Conservation (phyloP, 2,329 filamentous ascomycete genomes). For the Sclerotinia spermophila region DNA sequence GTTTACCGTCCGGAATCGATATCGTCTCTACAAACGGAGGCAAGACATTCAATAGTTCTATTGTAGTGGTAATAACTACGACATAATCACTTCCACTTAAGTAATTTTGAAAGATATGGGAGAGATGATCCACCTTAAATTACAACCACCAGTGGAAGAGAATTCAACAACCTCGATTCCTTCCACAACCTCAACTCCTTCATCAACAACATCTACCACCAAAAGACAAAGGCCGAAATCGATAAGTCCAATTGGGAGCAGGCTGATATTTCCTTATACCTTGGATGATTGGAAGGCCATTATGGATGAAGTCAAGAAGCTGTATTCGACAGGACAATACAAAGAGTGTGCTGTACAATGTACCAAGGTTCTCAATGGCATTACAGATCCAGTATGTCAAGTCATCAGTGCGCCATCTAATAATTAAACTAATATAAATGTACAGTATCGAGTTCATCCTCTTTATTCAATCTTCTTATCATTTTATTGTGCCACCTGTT, state of each 20-base stretch:
- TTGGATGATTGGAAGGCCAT: slow-evolving; percentile 31
- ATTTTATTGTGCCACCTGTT: slow-evolving; percentile 35
- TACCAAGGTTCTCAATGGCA: slow-evolving; percentile 31
- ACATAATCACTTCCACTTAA: background rate
- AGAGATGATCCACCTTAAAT: slow-evolving; percentile 16
- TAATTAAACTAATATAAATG: slow-evolving; percentile 12
- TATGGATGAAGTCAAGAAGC: slow-evolving; percentile 34
- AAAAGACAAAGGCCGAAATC: slow-evolving; percentile 23
- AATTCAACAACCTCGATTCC: background rate
- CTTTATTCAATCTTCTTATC: slow-evolving; percentile 34
- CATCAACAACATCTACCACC: background rate
- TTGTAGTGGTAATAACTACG: background rate
- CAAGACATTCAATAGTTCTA: background rate
- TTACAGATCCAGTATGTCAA: slow-evolving; percentile 32
- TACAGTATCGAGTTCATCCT: slow-evolving; percentile 30
- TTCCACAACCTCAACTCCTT: slow-evolving; percentile 13
- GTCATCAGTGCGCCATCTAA: slow-evolving; percentile 12
- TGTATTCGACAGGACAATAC: slow-evolving; percentile 34
- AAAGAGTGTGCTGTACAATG: slow-evolving; percentile 34
- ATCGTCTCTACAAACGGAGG: slow-evolving; percentile 12
- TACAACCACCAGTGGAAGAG: slow-evolving; percentile 16
- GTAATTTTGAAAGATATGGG: background rate
- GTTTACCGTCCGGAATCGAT: slow-evolving; percentile 6
- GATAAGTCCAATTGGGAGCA: slow-evolving; percentile 21
- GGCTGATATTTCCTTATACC: slow-evolving; percentile 30